Evolutionary conservation across 371 early-diverging fungal species (phyloP).

Genomic region (Cokeromyces recurvatus): DNA sequence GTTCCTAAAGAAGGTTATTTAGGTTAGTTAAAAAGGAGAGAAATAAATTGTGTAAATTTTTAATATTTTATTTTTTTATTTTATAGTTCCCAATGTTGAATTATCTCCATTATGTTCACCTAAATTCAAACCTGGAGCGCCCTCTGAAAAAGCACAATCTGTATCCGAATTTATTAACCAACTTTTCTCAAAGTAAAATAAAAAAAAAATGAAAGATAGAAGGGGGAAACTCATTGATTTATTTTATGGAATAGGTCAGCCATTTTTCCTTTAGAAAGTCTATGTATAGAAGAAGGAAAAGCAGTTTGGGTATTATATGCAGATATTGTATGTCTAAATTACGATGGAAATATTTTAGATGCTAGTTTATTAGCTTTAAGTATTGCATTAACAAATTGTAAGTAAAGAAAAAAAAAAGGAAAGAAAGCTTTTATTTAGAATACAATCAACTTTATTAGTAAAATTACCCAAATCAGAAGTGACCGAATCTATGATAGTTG

Average conservation of each 20-base stretch:
- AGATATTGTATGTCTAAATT: conserved; percentile 86
- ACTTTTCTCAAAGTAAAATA: conserved; percentile 55
- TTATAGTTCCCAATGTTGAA: conserved; percentile 85
- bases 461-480: conserved; percentile 61
- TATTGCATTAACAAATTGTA: conserved; percentile 70
- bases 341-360: conserved; percentile 90
- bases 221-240: not conserved
- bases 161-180: conserved; percentile 76
- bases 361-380: conserved; percentile 78
- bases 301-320: conserved; percentile 89
- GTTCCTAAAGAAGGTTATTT: conserved; percentile 75
- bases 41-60: too few species aligned
- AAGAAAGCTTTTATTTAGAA: not conserved
- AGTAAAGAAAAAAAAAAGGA: conserved; percentile 9
- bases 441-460: conserved; percentile 31
- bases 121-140: conserved; percentile 83
- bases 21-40: conserved; percentile 37
- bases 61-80: not conserved
- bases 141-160: conserved; percentile 79
- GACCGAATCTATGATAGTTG: conserved; percentile 54
- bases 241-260: too few species aligned
- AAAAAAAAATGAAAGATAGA: not conserved
- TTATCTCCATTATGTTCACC: conserved; percentile 85
- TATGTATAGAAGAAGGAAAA: conserved; percentile 80
- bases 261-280: conserved; percentile 65